A percentile compares a stretch with the other conserved stretches of the same genome.
Evolutionary conservation across 371 early-diverging fungal genomes (phyloP).

Genomic region (Synchytrium microbalum): DNA sequence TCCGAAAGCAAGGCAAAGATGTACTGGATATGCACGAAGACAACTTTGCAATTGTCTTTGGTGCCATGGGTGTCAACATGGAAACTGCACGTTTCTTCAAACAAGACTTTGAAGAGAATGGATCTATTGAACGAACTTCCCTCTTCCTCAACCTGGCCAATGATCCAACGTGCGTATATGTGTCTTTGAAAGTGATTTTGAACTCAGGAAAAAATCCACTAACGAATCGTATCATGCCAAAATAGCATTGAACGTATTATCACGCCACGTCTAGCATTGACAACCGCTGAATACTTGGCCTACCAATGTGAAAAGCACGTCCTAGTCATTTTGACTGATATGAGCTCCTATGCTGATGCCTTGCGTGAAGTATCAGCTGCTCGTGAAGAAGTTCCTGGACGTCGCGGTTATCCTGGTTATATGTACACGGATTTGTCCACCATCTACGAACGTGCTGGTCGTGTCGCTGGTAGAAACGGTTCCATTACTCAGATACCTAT

Average conservation of each 20-base stretch:
- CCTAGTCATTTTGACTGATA: constrained; percentile 99
- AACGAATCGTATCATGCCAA: constrained; percentile 4
- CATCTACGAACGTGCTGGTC: constrained; percentile 99
- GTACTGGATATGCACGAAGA: constrained; percentile 97
- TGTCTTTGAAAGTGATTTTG: neutral
- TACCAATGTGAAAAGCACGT: constrained; percentile 99
- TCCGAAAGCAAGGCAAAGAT: constrained; percentile 87
- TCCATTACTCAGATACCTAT: constrained; percentile 99
- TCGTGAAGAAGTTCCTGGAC: constrained; percentile 99
- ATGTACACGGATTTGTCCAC: constrained; percentile 99
- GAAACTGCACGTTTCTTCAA: constrained; percentile 99
- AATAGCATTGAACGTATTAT: constrained; percentile 98
- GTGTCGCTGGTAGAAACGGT: constrained; percentile 99
- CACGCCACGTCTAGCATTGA: constrained; percentile 98
- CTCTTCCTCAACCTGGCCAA: constrained; percentile 99
- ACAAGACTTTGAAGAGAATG: constrained; percentile 99
- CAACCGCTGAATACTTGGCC: constrained; percentile 99
- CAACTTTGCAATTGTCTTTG: constrained; percentile 99
- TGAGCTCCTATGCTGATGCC: constrained; percentile 99
- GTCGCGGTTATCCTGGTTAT: constrained; percentile 99
- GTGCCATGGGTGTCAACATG: constrained; percentile 99
- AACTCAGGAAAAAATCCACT: constrained; percentile 8
- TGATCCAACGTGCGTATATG: constrained; percentile 90
- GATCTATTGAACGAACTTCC: constrained; percentile 97
- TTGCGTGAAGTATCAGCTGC: constrained; percentile 99